Evolutionary conservation across 345 rosid genomes (phyloP).

Genomic region (Turritis glabra): DNA sequence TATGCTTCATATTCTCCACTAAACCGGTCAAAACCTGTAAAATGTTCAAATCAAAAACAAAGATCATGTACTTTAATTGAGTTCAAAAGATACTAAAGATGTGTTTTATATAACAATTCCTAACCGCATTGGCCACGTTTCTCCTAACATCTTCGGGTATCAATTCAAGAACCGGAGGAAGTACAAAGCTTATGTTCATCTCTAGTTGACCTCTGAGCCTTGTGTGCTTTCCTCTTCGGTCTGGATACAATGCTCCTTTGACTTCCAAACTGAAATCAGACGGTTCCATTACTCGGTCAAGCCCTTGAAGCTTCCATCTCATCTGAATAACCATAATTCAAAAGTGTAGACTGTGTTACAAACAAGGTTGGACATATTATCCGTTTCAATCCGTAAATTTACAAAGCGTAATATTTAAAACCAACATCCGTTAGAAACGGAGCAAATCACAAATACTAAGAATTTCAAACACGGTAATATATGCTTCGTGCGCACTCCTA

Average conservation of each 20-base stretch:
- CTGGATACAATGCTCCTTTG: constrained; percentile 69
- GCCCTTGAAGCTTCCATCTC: constrained; percentile 88
- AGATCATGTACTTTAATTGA: not conserved
- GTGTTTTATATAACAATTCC: constrained; percentile 2
- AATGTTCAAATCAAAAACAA: not conserved
- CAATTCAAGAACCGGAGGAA: constrained; percentile 72
- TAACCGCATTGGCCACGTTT: constrained; percentile 63
- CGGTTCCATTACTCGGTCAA: constrained; percentile 55
- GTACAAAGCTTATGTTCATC: constrained; percentile 70
- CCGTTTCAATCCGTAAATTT: not conserved
- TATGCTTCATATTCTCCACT: constrained; percentile 79
- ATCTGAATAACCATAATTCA: constrained; percentile 40
- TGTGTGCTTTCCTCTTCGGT: constrained; percentile 47
- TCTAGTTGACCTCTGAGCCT: constrained; percentile 78
- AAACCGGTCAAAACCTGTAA: constrained; percentile 61
- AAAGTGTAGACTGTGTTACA: not conserved
- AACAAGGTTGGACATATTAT: not conserved
- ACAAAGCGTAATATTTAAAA: no score
- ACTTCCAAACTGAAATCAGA: constrained; percentile 67
- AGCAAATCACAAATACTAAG: no score
- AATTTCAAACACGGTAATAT: not conserved
- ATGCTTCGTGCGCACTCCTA: not conserved
- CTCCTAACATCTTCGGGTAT: constrained; percentile 68
- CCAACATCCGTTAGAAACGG: no score
- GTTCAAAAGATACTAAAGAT: not conserved